Evolutionary conservation across 306 rosid species (phyloP).

Genomic region (Ormosia semicastrata): DNA sequence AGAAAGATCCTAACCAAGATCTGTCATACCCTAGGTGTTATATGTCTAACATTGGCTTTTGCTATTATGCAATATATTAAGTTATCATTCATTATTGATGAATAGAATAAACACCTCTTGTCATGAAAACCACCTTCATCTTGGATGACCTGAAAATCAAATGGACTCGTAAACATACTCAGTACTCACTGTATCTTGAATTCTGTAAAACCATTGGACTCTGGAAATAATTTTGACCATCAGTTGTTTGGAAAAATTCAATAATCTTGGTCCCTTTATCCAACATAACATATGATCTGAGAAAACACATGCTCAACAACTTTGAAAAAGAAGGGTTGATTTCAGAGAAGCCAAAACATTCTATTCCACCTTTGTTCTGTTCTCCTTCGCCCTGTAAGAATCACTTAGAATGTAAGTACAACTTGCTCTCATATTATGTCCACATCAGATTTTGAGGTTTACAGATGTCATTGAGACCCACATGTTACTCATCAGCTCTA

Average conservation of each 20-base stretch:
- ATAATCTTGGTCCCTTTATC: slow-evolving; percentile 80
- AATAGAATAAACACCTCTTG: slow-evolving; percentile 85
- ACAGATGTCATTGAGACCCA: background rate
- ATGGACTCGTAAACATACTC: slow-evolving; percentile 42
- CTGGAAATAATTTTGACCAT: slow-evolving; percentile 66
- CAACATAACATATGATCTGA: too few species aligned
- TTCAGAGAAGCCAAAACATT: too few species aligned
- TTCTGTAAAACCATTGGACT: slow-evolving; percentile 91
- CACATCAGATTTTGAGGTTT: slow-evolving; percentile 1
- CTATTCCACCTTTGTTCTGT: too few species aligned
- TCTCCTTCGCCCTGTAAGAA: slow-evolving; percentile 73
- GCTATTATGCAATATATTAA: slow-evolving; percentile 69
- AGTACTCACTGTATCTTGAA: slow-evolving; percentile 91
- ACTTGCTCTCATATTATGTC: background rate
- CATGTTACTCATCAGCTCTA: background rate
- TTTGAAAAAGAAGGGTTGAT: too few species aligned
- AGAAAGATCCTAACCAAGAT: slow-evolving; percentile 23
- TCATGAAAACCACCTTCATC: slow-evolving; percentile 77
- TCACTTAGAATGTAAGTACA: slow-evolving; percentile 31
- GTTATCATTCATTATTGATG: slow-evolving; percentile 88
- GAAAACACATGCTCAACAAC: too few species aligned
- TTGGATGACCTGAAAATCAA: slow-evolving; percentile 63
- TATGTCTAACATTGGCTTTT: slow-evolving; percentile 59
- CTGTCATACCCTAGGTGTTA: slow-evolving; percentile 65
- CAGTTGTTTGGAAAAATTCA: slow-evolving; percentile 82